phyloP scores from a whole-genome alignment of 257 asterid species.

The Sherardia arvensis region DNA sequence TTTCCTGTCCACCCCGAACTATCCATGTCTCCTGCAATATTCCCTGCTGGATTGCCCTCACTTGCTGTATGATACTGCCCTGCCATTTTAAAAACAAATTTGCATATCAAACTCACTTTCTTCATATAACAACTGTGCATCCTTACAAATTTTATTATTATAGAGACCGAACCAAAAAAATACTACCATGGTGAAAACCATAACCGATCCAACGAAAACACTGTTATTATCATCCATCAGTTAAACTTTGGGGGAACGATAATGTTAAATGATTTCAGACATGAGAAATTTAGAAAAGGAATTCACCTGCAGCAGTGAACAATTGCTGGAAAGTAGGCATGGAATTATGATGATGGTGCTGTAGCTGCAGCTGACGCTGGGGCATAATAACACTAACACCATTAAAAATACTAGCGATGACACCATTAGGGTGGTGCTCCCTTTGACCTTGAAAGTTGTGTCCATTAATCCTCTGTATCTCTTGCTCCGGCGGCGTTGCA shows the following conservation, averaged over 20 bases:
- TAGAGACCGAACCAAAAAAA: neutral
- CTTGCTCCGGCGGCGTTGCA: slow-evolving; percentile 12
- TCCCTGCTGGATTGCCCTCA: neutral
- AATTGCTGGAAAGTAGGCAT: slow-evolving; percentile 37
- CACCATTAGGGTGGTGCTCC: neutral
- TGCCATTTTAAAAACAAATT: neutral
- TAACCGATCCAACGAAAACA: neutral
- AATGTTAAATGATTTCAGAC: no score
- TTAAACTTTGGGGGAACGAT: no score
- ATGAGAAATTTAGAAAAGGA: neutral
- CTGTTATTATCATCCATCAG: no score
- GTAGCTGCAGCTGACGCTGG: neutral
- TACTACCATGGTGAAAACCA: no score
- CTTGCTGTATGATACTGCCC: neutral
- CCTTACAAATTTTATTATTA: no score
- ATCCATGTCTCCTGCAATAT: neutral
- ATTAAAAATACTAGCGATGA: neutral
- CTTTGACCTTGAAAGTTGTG: neutral
- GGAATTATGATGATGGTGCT: slow-evolving; percentile 19
- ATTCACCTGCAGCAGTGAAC: slow-evolving; percentile 36
- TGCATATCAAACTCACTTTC: neutral
- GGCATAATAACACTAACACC: neutral
- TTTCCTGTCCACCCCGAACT: neutral
- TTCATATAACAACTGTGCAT: no score
- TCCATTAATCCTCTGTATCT: neutral